These are phyloP conservation scores for Leccinum fallax DNA, from an alignment of 1,284 basidiomycete genomes.

Conservation along the genomic window DNA sequence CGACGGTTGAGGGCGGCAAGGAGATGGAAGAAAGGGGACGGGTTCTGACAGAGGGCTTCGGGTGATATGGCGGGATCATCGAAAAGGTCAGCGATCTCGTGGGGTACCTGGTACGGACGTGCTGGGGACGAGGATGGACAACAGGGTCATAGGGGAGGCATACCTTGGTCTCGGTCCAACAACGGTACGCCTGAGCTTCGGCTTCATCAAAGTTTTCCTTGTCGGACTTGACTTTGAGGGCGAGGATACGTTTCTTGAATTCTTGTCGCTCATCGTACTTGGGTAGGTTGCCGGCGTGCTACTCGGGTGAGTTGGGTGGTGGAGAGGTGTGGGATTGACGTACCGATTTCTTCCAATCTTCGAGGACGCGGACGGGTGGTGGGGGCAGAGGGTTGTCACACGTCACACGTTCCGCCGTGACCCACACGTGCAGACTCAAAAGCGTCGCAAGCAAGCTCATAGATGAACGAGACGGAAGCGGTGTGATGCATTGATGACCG, in stretches of 20 bases:
- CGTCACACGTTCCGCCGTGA: too few relatives aligned
- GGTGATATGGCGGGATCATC: slow-evolving; percentile 45
- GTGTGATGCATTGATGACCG: too few relatives aligned
- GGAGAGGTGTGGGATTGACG: too few relatives aligned
- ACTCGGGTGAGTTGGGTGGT: not conserved
- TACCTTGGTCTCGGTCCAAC: slow-evolving; percentile 65
- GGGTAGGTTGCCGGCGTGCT: slow-evolving; percentile 71
- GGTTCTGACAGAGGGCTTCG: slow-evolving; percentile 36
- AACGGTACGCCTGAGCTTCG: slow-evolving; percentile 76
- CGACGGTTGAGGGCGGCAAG: slow-evolving; percentile 71
- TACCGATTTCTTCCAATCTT: too few relatives aligned
- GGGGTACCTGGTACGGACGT: slow-evolving; percentile 52
- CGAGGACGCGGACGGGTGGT: too few relatives aligned
- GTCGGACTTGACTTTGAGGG: slow-evolving; percentile 72
- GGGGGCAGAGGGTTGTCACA: too few relatives aligned
- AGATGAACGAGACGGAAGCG: too few relatives aligned
- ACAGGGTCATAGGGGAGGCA: slow-evolving; percentile 17
- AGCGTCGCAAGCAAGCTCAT: too few relatives aligned
- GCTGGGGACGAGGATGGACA: not conserved
- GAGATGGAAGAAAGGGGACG: slow-evolving; percentile 83
- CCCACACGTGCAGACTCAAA: too few relatives aligned
- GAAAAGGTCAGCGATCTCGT: slow-evolving; percentile 68
- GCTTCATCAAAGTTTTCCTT: slow-evolving; percentile 97
- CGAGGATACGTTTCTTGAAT: slow-evolving; percentile 70
- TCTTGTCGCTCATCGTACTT: slow-evolving; percentile 70